phyloP scores from a whole-genome alignment of 148 eudicot species.

The Amaranthus hypochondriacus region DNA sequence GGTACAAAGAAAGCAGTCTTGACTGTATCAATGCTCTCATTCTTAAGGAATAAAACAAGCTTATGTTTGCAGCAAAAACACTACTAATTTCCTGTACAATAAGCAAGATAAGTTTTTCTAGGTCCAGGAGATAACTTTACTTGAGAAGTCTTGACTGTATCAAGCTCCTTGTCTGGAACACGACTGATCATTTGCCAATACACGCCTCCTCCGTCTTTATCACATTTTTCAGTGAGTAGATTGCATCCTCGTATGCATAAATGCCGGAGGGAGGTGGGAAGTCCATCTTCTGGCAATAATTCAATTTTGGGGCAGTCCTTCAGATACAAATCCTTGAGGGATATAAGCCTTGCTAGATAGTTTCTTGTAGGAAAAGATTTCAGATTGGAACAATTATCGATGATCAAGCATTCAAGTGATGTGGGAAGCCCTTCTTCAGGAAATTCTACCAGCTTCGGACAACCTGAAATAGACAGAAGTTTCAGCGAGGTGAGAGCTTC shows the following conservation, averaged over 20 bases:
- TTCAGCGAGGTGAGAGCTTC: conserved; percentile 21
- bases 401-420: conserved; percentile 23
- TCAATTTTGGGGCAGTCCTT: conserved; percentile 20
- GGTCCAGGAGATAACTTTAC: not conserved
- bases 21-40: no score
- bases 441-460: conserved; percentile 20
- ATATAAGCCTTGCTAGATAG: conserved; percentile 18
- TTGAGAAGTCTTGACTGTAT: not conserved
- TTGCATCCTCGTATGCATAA: conserved; percentile 25
- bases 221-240: conserved; percentile 18
- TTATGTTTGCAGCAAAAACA: not conserved
- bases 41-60: no score
- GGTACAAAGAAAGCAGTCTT: no score
- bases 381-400: conserved; percentile 22
- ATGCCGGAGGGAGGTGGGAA: conserved; percentile 23
- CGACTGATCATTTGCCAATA: conserved; percentile 27
- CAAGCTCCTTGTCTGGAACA: conserved; percentile 26
- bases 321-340: conserved; percentile 25
- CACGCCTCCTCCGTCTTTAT: conserved; percentile 14
- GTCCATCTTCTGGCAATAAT: conserved; percentile 29
- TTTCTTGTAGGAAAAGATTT: conserved; percentile 17
- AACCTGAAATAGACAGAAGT: conserved; percentile 21
- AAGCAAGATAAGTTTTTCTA: not conserved
- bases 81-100: not conserved
- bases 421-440: conserved; percentile 19